These are phyloP conservation scores for Rhizophora mangle DNA, from an alignment of 345 rosid genomes.

Conservation along the genomic window DNA sequence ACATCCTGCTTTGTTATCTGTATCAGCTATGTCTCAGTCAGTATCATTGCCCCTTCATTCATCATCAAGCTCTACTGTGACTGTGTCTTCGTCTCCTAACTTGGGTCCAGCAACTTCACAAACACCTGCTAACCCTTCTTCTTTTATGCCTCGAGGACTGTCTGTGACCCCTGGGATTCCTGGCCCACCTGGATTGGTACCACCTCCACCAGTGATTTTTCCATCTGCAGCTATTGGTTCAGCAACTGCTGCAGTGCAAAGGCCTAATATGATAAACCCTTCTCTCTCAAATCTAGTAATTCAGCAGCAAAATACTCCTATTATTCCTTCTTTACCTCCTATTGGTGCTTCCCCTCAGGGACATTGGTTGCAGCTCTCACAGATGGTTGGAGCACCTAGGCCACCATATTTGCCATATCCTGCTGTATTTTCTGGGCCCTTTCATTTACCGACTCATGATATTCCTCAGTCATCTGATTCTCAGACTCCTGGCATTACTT, in stretches of 20 bases:
- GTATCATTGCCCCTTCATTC: slow-evolving; percentile 34
- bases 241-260: slow-evolving; percentile 35
- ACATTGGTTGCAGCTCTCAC: slow-evolving; percentile 75
- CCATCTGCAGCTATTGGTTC: slow-evolving; percentile 44
- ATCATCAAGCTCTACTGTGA: slow-evolving; percentile 32
- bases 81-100: slow-evolving; percentile 29
- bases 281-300: slow-evolving; percentile 38
- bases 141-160: slow-evolving; percentile 41
- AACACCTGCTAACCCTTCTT: slow-evolving; percentile 32
- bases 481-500: slow-evolving; percentile 57
- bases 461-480: slow-evolving; percentile 49
- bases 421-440: slow-evolving; percentile 54
- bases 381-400: slow-evolving; percentile 57
- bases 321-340: slow-evolving; percentile 57
- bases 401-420: slow-evolving; percentile 59
- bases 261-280: slow-evolving; percentile 44
- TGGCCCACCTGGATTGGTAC: slow-evolving; percentile 43
- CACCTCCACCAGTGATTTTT: slow-evolving; percentile 25
- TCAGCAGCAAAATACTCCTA: slow-evolving; percentile 61
- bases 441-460: slow-evolving; percentile 47
- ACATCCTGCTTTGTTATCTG: slow-evolving; percentile 29
- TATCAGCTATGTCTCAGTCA: slow-evolving; percentile 38
- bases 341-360: slow-evolving; percentile 62
- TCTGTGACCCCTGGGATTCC: slow-evolving; percentile 33
- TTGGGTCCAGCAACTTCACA: slow-evolving; percentile 34